These are phyloP conservation scores for Rhynchosporium secalis DNA, from an alignment of 2,329 filamentous ascomycete species.

Conservation along the genomic window DNA sequence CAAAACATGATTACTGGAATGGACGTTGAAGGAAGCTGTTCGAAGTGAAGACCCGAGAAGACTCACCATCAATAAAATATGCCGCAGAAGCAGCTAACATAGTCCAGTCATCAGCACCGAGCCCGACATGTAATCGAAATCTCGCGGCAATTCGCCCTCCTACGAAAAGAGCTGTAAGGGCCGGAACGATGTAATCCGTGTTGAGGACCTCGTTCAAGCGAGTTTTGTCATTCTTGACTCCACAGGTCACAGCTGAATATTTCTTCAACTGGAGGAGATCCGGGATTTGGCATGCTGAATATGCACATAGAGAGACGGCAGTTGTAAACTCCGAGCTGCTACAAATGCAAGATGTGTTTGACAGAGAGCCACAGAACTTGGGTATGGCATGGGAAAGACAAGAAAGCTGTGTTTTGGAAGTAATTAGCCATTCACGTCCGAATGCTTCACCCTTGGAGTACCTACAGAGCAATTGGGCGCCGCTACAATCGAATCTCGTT, in stretches of 20 bases:
- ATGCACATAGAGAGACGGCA: slow-evolving; percentile 16
- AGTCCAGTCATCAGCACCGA: slow-evolving; percentile 22
- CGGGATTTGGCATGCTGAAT: slow-evolving; percentile 15
- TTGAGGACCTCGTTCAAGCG: slow-evolving; percentile 10
- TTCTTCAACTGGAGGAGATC: slow-evolving; percentile 13
- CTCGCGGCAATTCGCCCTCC: slow-evolving; percentile 13
- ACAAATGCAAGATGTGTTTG: slow-evolving; percentile 23
- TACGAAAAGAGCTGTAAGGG: slow-evolving; percentile 16
- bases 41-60: not conserved
- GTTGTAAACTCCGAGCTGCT: slow-evolving; percentile 3
- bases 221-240: slow-evolving; percentile 20
- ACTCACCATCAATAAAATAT: slow-evolving; percentile 10
- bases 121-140: slow-evolving; percentile 15
- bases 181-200: slow-evolving; percentile 17
- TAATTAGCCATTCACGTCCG: not conserved
- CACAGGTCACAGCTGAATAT: slow-evolving; percentile 19
- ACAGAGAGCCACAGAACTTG: slow-evolving; percentile 17
- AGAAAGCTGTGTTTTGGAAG: not conserved
- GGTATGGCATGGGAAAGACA: slow-evolving; percentile 28
- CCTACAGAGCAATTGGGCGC: slow-evolving; percentile 15
- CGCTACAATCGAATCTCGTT: not conserved
- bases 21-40: not conserved
- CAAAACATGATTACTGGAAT: not conserved
- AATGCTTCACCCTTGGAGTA: not conserved
- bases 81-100: slow-evolving; percentile 14